A percentile compares a stretch with the other conserved stretches of the same genome.
Conservation (phyloP, 2,329 filamentous ascomycete genomes). For the Aureobasidium vineae region DNA sequence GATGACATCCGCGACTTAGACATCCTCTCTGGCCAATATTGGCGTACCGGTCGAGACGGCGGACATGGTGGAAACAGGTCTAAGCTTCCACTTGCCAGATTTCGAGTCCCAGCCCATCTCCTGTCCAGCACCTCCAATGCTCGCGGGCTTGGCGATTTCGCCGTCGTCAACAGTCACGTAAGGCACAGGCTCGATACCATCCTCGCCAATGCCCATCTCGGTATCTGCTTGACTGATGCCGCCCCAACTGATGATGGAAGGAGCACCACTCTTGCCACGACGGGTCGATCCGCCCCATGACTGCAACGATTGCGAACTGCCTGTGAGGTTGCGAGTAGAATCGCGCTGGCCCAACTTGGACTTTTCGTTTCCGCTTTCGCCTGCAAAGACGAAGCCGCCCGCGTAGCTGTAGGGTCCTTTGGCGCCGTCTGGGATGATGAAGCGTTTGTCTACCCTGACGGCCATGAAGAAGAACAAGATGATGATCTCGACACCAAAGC, state of each 20-base stretch:
- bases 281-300: slow-evolving; percentile 10
- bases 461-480: slow-evolving; percentile 67
- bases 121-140: slow-evolving; percentile 29
- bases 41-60: neutral
- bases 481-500: slow-evolving; percentile 70
- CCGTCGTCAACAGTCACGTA: slow-evolving; percentile 31
- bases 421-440: slow-evolving; percentile 70
- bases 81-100: slow-evolving; percentile 34
- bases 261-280: neutral
- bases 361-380: slow-evolving; percentile 36
- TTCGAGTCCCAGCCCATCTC: slow-evolving; percentile 37
- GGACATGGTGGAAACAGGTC: slow-evolving; percentile 30
- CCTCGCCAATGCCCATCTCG: slow-evolving; percentile 32
- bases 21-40: neutral
- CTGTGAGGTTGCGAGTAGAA: slow-evolving; percentile 31
- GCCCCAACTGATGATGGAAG: slow-evolving; percentile 33
- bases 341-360: slow-evolving; percentile 31
- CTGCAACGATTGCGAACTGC: slow-evolving; percentile 27
- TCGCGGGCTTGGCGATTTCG: neutral
- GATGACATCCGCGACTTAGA: neutral
- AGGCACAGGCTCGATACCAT: slow-evolving; percentile 33
- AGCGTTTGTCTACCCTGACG: slow-evolving; percentile 69
- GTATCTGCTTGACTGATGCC: slow-evolving; percentile 33
- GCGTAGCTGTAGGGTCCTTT: slow-evolving; percentile 46
- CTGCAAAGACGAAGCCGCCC: slow-evolving; percentile 29